Evolutionary conservation across 306 rosid species (phyloP).

Genomic region (Lagenaria siceraria): DNA sequence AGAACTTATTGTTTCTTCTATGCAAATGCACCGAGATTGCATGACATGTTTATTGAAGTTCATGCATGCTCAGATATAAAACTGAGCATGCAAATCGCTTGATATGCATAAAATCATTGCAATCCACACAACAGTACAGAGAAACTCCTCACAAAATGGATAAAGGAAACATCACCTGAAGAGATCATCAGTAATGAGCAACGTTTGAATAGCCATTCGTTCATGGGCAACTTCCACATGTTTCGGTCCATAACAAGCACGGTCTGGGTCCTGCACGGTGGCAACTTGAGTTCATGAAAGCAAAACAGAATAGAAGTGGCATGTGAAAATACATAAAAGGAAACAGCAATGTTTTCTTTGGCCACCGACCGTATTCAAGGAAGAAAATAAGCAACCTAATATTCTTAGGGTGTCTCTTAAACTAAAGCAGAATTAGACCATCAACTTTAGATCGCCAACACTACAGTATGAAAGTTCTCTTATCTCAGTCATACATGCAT

Average conservation of each 20-base stretch:
- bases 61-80: neutral
- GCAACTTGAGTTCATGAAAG: neutral
- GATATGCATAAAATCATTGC: neutral
- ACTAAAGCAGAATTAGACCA: neutral
- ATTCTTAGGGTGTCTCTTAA: neutral
- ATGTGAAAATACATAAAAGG: neutral
- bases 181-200: conserved; percentile 76
- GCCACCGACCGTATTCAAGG: neutral
- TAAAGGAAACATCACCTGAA: conserved; percentile 49
- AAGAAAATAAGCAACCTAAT: neutral
- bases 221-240: conserved; percentile 97
- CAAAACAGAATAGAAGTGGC: neutral
- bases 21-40: neutral
- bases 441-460: neutral
- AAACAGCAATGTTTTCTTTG: neutral
- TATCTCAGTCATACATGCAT: neutral
- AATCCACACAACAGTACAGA: neutral
- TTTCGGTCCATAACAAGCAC: conserved; percentile 91
- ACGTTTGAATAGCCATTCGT: conserved; percentile 79
- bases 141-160: neutral
- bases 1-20: neutral
- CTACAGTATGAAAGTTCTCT: neutral
- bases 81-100: neutral
- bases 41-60: neutral
- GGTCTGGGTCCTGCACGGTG: conserved; percentile 52